Evolutionary conservation across 2,329 filamentous ascomycete species (phyloP).

Genomic region (Pezicula rhizophila): DNA sequence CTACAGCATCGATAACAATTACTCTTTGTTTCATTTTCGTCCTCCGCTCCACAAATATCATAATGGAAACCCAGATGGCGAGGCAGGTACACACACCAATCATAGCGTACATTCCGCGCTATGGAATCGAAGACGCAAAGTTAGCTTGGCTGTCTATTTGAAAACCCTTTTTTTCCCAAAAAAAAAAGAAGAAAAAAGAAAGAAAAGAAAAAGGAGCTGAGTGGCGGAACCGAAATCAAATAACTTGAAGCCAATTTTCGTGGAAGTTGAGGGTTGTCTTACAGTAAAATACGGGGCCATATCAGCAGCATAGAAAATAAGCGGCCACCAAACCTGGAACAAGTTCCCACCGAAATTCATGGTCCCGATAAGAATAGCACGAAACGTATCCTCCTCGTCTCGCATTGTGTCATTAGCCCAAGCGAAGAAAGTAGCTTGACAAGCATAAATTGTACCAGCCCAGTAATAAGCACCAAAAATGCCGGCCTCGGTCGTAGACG

Average conservation of each 20-base stretch:
- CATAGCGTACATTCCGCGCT: constrained; percentile 68
- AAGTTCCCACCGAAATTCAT: constrained; percentile 68
- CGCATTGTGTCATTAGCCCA: constrained; percentile 66
- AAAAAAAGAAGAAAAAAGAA: neutral
- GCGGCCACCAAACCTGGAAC: constrained; percentile 68
- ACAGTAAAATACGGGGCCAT: constrained; percentile 48
- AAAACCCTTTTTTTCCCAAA: neutral
- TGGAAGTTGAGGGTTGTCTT: constrained; percentile 1
- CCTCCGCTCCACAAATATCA: constrained; percentile 40
- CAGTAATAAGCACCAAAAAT: constrained; percentile 66
- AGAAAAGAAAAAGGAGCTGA: constrained; percentile 3
- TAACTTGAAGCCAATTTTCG: constrained; percentile 14
- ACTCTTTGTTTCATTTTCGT: constrained; percentile 26
- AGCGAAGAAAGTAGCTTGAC: constrained; percentile 69
- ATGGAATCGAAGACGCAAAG: neutral
- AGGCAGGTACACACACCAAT: constrained; percentile 56
- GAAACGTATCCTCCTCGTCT: constrained; percentile 54
- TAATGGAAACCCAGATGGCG: constrained; percentile 49
- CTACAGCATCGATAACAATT: neutral
- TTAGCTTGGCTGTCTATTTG: neutral
- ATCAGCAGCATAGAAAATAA: constrained; percentile 63
- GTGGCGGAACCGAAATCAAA: constrained; percentile 15
- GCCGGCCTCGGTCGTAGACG: constrained; percentile 34
- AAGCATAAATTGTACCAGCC: constrained; percentile 65
- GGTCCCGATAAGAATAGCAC: constrained; percentile 61